Percentiles rank a stretch among this genome's conserved stretches.
phyloP scores from a whole-genome alignment of 2,329 filamentous ascomycete genomes.

The Pseudocercospora fijiensis region DNA sequence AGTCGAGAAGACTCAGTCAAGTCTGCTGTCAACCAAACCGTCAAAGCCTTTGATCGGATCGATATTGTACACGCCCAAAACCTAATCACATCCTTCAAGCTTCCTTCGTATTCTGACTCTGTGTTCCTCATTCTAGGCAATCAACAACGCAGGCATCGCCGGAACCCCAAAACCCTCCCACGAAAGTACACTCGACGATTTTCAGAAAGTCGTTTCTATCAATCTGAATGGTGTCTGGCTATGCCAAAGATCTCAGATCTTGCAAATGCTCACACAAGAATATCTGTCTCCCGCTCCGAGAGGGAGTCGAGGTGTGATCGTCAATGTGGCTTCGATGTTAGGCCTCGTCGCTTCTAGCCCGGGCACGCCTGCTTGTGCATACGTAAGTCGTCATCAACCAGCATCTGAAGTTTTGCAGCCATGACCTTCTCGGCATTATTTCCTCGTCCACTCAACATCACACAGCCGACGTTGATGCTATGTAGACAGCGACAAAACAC shows the following conservation, averaged over 20 bases:
- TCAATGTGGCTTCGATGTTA: slow-evolving; percentile 57
- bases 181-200: slow-evolving; percentile 50
- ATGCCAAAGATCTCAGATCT: slow-evolving; percentile 56
- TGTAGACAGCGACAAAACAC: slow-evolving; percentile 51
- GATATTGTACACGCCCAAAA: slow-evolving; percentile 47
- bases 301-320: slow-evolving; percentile 49
- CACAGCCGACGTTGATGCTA: background rate
- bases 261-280: slow-evolving; percentile 52
- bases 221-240: slow-evolving; percentile 60
- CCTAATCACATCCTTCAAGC: background rate
- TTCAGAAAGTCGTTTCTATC: slow-evolving; percentile 52
- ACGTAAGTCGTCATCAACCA: slow-evolving; percentile 30
- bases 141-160: slow-evolving; percentile 63
- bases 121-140: slow-evolving; percentile 36
- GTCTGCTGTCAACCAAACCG: slow-evolving; percentile 40
- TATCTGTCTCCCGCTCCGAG: slow-evolving; percentile 14
- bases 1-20: slow-evolving; percentile 32
- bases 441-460: background rate
- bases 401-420: background rate
- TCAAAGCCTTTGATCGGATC: slow-evolving; percentile 53
- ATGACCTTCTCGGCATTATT: background rate
- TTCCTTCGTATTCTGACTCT: background rate
- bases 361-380: slow-evolving; percentile 47
- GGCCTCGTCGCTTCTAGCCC: slow-evolving; percentile 47
- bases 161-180: slow-evolving; percentile 49